Evolutionary conservation across 805 yeast genomes (phyloP).

Genomic region (Hanseniaspora pseudoguilliermondii): DNA sequence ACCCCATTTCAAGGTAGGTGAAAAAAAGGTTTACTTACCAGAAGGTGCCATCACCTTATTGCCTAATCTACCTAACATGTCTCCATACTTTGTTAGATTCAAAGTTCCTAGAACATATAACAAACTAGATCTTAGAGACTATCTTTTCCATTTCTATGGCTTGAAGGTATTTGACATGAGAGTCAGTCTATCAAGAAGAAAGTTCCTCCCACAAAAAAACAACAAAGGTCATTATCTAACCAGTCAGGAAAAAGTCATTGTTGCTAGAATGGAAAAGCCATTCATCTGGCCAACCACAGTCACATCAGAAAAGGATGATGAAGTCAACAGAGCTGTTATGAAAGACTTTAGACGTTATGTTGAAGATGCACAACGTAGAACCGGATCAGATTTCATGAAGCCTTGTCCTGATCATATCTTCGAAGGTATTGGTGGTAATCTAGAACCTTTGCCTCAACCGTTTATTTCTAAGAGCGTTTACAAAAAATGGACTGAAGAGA

Average conservation of each 20-base stretch:
- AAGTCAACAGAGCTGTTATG: not conserved
- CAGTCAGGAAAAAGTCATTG: slow-evolving; percentile 79
- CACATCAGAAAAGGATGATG: slow-evolving; percentile 26
- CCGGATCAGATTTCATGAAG: slow-evolving; percentile 56
- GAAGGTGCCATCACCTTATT: slow-evolving; percentile 66
- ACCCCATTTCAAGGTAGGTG: slow-evolving; percentile 78
- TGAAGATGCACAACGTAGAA: slow-evolving; percentile 17
- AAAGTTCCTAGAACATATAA: slow-evolving; percentile 88
- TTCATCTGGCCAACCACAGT: slow-evolving; percentile 68
- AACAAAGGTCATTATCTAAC: slow-evolving; percentile 3
- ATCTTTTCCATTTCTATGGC: slow-evolving; percentile 80
- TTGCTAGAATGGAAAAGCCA: slow-evolving; percentile 90
- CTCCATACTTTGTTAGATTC: slow-evolving; percentile 94
- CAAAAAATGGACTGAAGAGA: not conserved
- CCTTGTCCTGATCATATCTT: slow-evolving; percentile 49
- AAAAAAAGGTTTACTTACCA: slow-evolving; percentile 67
- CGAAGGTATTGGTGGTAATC: slow-evolving; percentile 52
- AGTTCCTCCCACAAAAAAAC: not conserved
- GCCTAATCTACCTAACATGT: slow-evolving; percentile 89
- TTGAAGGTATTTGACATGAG: slow-evolving; percentile 80
- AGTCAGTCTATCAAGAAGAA: slow-evolving; percentile 62
- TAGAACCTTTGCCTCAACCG: slow-evolving; percentile 49
- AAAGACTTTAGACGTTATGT: not conserved
- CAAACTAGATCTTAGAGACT: slow-evolving; percentile 88
- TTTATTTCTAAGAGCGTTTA: slow-evolving; percentile 37